Conservation (phyloP, 805 yeast species). For the Saccharomyces jurei region DNA sequence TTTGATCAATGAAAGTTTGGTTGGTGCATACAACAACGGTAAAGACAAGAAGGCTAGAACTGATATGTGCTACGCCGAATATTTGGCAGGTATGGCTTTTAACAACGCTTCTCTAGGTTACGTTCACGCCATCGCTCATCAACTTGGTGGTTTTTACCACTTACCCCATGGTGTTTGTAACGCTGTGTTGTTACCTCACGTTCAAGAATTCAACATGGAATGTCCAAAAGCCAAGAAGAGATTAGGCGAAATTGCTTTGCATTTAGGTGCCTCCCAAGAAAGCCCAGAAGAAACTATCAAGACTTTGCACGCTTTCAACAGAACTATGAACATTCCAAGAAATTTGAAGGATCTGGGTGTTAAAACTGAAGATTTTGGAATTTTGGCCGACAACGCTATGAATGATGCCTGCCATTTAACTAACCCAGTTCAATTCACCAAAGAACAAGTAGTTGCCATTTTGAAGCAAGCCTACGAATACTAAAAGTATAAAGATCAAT, state of each 20-base stretch:
- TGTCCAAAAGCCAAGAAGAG: constrained; percentile 8
- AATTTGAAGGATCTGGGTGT: constrained; percentile 17
- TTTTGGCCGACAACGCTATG: constrained; percentile 19
- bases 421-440: constrained; percentile 18
- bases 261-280: constrained; percentile 10
- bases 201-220: constrained; percentile 17
- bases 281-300: constrained; percentile 14
- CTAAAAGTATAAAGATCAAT: not conserved
- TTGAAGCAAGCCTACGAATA: constrained; percentile 11
- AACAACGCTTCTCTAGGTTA: constrained; percentile 37
- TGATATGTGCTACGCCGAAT: constrained; percentile 37
- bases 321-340: constrained; percentile 14
- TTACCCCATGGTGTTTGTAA: constrained; percentile 40
- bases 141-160: constrained; percentile 34
- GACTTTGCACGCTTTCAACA: constrained; percentile 9
- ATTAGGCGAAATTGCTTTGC: constrained; percentile 16
- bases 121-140: constrained; percentile 38
- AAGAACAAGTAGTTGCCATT: constrained; percentile 18
- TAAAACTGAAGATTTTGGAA: constrained; percentile 16
- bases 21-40: constrained; percentile 33
- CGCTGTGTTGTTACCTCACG: constrained; percentile 40
- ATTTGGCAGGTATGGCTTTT: constrained; percentile 39
- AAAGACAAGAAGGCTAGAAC: constrained; percentile 37
- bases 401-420: constrained; percentile 18
- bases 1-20: constrained; percentile 34